Base-by-base conservation (phyloP, 2,329 filamentous ascomycete species). In the Fusarium xylarioides region DNA sequence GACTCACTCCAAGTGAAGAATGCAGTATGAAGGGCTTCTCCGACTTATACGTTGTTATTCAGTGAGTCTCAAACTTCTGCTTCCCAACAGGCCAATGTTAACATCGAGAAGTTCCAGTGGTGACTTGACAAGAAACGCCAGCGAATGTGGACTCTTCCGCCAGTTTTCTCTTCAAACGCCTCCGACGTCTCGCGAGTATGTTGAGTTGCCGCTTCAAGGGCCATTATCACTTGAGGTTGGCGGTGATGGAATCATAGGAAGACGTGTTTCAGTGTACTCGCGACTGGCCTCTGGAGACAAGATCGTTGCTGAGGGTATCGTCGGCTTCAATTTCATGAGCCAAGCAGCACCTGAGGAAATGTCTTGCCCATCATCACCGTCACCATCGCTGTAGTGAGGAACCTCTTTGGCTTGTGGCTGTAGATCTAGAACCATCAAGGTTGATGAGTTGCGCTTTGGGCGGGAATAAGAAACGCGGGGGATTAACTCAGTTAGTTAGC, bases 231-330 rank as follows among this genome's bases (percentile, higher is more conserved):
- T 87, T 2, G 79, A 83, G 62, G 84, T 87, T 14, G 85, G 85
- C 2, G 78, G 78, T 32, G 78, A 84, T 14, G 86, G 86, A 15
- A 85, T 87, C 57, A 87, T 87, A 26, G 86, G 86, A 2, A 80
- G 85, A 9, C 79, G 85, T 15, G 85, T 87, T 2, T 86, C 85
- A 1, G 58, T 87, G 1, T 81, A 79, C 35, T 78, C 80, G 1
- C 70, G 76, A 1, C 61, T 71, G 1, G 52, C 60, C 1, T 67
- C 60, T 70, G 80, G 80, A 35, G 75, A 74, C 32, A 71, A 73
- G 10, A 79, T 85, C 0, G 69, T 86, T 7, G 85, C 85, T 0
- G 85, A 87, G 69, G 86, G 86, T 0, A 85, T 87, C n/a, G 83
- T 87, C 9, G 86, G 86, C 2, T 86, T 85, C 74, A 87, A 87